Evolutionary conservation across 345 rosid genomes (phyloP).

Genomic region (Ricinus communis): DNA sequence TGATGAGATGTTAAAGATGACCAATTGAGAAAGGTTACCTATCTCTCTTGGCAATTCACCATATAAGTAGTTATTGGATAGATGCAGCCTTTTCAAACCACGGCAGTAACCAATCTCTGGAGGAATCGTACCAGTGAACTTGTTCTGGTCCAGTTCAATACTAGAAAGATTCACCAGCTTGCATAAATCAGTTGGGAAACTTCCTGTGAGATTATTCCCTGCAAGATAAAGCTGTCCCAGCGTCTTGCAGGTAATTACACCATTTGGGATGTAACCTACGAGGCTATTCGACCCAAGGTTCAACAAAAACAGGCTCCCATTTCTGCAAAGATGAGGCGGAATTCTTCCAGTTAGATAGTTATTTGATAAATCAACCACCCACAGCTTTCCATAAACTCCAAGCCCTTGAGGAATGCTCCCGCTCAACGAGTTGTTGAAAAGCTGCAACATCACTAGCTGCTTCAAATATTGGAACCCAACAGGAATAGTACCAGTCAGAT

Average conservation of each 20-base stretch:
- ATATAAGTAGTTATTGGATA: slow-evolving; percentile 56
- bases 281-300: slow-evolving; percentile 72
- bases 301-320: slow-evolving; percentile 51
- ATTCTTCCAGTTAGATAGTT: slow-evolving; percentile 65
- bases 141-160: slow-evolving; percentile 68
- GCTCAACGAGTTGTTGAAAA: slow-evolving; percentile 62
- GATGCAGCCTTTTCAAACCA: slow-evolving; percentile 64
- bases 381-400: slow-evolving; percentile 65
- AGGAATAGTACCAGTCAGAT: slow-evolving; percentile 68
- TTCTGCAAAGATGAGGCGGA: slow-evolving; percentile 62
- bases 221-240: slow-evolving; percentile 65
- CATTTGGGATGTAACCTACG: slow-evolving; percentile 62
- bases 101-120: slow-evolving; percentile 60
- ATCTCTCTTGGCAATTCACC: slow-evolving; percentile 73
- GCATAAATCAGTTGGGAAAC: slow-evolving; percentile 67
- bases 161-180: slow-evolving; percentile 58
- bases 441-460: slow-evolving; percentile 62
- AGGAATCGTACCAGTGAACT: slow-evolving; percentile 68
- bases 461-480: slow-evolving; percentile 64
- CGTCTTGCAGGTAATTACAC: slow-evolving; percentile 56
- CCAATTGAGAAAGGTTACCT: slow-evolving; percentile 65
- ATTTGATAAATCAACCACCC: slow-evolving; percentile 77
- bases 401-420: slow-evolving; percentile 74
- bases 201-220: slow-evolving; percentile 59
- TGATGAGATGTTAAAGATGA: slow-evolving; percentile 69